Percentiles rank a stretch among this genome's conserved stretches.
phyloP scores from a whole-genome alignment of 441 rosid species.

The California macrophylla region DNA sequence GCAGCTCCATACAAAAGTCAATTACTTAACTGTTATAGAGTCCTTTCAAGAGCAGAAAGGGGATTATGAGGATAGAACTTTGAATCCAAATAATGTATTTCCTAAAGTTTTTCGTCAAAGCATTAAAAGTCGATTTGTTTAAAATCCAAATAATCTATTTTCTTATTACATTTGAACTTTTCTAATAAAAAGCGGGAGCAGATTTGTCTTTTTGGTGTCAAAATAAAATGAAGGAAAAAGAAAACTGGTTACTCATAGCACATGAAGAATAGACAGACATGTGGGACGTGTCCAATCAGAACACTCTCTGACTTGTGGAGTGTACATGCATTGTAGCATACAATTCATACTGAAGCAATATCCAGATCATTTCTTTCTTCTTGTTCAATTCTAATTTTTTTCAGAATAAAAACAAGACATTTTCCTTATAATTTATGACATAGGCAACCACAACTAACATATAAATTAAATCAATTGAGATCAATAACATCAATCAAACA shows the following conservation, averaged over 20 bases:
- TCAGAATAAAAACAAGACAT: background rate
- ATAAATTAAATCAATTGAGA: background rate
- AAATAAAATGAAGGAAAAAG: too few species aligned
- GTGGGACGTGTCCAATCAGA: background rate
- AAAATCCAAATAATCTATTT: too few species aligned
- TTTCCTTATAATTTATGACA: background rate
- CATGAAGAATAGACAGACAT: background rate
- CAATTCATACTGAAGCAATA: background rate
- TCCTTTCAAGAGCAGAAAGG: conserved; percentile 9
- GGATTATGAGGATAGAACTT: background rate
- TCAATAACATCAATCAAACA: background rate
- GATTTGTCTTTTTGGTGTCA: too few species aligned
- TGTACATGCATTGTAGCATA: background rate
- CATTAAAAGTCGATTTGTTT: too few species aligned
- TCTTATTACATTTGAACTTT: too few species aligned
- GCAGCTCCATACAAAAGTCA: conserved; percentile 24
- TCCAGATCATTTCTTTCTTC: background rate
- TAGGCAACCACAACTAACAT: background rate
- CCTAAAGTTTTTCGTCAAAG: too few species aligned
- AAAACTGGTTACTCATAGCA: background rate
- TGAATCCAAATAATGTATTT: background rate
- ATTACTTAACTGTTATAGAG: conserved; percentile 5
- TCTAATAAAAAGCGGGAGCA: too few species aligned
- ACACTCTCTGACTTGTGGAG: background rate
- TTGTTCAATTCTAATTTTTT: background rate